Evolutionary conservation across 768 basidiomycete genomes (phyloP).

Genomic region (Inosperma sp.): DNA sequence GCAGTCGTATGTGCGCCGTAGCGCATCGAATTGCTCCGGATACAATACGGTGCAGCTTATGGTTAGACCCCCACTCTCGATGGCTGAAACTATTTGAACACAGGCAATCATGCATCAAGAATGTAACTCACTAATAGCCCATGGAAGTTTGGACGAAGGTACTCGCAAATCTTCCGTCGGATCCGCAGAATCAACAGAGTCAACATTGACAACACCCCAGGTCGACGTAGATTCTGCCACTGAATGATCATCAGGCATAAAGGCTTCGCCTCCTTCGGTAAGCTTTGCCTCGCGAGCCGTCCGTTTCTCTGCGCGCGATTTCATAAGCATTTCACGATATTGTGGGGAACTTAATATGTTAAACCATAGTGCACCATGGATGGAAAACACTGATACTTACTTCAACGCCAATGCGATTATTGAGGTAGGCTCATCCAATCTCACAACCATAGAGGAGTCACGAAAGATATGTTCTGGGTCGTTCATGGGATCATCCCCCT

Average conservation of each 20-base stretch:
- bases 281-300: slow-evolving; percentile 54
- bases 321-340: slow-evolving; percentile 75
- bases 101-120: slow-evolving; percentile 5
- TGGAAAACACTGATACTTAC: slow-evolving; percentile 40
- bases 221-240: slow-evolving; percentile 80
- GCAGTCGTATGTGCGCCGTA: slow-evolving; percentile 89
- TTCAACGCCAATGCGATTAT: slow-evolving; percentile 93
- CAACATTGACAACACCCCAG: slow-evolving; percentile 89
- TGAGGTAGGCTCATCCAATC: slow-evolving; percentile 96
- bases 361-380: background rate
- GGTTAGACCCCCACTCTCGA: slow-evolving; percentile 83
- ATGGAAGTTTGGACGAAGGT: slow-evolving; percentile 74
- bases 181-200: slow-evolving; percentile 57
- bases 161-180: slow-evolving; percentile 73
- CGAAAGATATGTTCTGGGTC: slow-evolving; percentile 92
- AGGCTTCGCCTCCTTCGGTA: slow-evolving; percentile 70
- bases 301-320: slow-evolving; percentile 73
- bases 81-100: slow-evolving; percentile 45
- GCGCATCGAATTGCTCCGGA: slow-evolving; percentile 93
- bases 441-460: slow-evolving; percentile 90
- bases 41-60: slow-evolving; percentile 94
- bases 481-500: slow-evolving; percentile 61
- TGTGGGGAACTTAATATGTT: slow-evolving; percentile 60
- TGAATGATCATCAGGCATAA: slow-evolving; percentile 90
- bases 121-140: slow-evolving; percentile 65